Conservation (phyloP, 257 asterid genomes). For the Nicotiana tabacum region DNA sequence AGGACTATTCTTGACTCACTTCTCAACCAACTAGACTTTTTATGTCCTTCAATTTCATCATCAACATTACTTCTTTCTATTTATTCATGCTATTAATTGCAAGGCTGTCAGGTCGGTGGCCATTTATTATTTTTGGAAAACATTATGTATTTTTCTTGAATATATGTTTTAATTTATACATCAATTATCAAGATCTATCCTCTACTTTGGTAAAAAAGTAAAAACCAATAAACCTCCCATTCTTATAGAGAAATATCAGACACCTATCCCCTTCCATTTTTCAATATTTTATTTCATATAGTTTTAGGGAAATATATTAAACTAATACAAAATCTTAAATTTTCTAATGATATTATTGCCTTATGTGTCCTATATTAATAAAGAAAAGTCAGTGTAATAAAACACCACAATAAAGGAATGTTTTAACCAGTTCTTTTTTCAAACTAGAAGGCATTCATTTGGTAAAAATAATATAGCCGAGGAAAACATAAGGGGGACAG, state of each 20-base stretch:
- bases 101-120: constrained; percentile 38
- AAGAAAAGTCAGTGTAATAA: not conserved
- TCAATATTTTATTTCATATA: not conserved
- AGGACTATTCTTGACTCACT: not conserved
- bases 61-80: not conserved
- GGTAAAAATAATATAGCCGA: not conserved
- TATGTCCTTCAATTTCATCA: not conserved
- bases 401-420: not conserved
- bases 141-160: not conserved
- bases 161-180: not conserved
- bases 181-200: not conserved
- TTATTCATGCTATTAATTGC: constrained; percentile 4
- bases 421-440: not conserved
- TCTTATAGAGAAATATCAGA: not conserved
- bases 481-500: not conserved
- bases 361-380: not conserved
- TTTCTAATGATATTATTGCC: not conserved
- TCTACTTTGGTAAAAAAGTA: not conserved
- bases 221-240: not conserved
- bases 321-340: not conserved
- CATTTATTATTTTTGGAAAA: constrained; percentile 13
- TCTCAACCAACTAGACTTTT: not conserved
- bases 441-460: not conserved
- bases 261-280: not conserved
- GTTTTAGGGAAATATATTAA: not conserved